phyloP scores from a whole-genome alignment of 2,329 filamentous ascomycete genomes.

The Penicillium sp. region DNA sequence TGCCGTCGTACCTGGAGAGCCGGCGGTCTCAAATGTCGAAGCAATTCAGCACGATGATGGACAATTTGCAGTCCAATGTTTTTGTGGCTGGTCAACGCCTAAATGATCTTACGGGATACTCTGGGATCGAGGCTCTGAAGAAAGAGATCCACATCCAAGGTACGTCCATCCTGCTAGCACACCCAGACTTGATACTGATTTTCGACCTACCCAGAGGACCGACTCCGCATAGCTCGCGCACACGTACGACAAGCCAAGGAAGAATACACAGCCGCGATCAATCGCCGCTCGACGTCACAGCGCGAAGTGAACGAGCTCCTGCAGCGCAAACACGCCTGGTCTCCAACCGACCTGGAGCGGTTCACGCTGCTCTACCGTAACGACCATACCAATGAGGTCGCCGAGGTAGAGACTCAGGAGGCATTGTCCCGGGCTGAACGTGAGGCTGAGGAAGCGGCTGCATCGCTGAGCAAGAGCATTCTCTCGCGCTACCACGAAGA shows the following conservation, averaged over 20 bases:
- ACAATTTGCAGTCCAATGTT: conserved; percentile 80
- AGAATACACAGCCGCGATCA: conserved; percentile 78
- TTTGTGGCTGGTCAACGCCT: conserved; percentile 82
- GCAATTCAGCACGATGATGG: conserved; percentile 73
- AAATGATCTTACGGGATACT: conserved; percentile 93
- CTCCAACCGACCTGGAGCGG: conserved; percentile 79
- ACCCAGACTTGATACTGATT: background rate
- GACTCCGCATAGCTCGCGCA: conserved; percentile 55
- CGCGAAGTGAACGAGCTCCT: conserved; percentile 93
- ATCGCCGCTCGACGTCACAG: conserved; percentile 81
- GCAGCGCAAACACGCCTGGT: conserved; percentile 92
- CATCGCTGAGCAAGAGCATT: conserved; percentile 76
- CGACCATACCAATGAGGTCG: conserved; percentile 89
- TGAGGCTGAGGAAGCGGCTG: conserved; percentile 73
- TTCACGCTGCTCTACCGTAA: conserved; percentile 90
- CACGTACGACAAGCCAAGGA: conserved; percentile 70
- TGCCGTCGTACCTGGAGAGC: conserved; percentile 40
- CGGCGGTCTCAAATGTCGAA: conserved; percentile 59
- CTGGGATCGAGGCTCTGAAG: conserved; percentile 83
- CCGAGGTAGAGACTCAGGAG: conserved; percentile 70
- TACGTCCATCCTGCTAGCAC: conserved; percentile 28
- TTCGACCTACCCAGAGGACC: conserved; percentile 44
- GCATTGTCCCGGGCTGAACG: conserved; percentile 72
- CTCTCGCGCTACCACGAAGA: conserved; percentile 95
- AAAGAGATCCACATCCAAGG: conserved; percentile 68